A percentile compares a stretch with the other conserved stretches of the same genome.
phyloP scores from a whole-genome alignment of 2,329 filamentous ascomycete species.

The Calonectria fujianensis region DNA sequence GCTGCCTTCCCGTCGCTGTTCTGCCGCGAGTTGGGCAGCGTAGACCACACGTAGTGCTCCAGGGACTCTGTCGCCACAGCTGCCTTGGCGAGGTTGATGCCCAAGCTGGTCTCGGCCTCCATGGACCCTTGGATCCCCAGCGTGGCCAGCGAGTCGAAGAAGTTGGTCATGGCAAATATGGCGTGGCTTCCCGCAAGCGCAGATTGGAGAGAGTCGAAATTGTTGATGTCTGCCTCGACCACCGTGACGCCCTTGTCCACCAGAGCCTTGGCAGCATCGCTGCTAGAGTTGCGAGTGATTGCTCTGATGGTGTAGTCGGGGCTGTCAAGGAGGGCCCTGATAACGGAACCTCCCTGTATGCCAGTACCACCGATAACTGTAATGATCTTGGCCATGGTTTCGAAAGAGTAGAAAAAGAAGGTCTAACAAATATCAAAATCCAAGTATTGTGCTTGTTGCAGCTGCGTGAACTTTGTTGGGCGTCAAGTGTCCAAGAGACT shows the following conservation, averaged over 20 bases:
- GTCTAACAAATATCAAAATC: not conserved
- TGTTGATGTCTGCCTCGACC: not conserved
- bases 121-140: not conserved
- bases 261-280: not conserved
- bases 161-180: constrained; percentile 10
- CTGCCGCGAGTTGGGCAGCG: not conserved
- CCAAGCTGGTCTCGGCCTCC: not conserved
- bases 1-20: not conserved
- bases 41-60: constrained; percentile 18
- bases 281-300: not conserved
- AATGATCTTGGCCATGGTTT: constrained; percentile 1
- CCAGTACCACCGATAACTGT: not conserved
- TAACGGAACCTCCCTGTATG: constrained; percentile 2
- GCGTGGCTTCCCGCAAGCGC: constrained; percentile 1
- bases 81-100: constrained; percentile 8
- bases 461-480: not conserved
- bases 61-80: not conserved
- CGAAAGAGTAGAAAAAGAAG: not conserved
- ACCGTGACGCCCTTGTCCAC: not conserved
- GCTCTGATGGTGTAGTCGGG: not conserved
- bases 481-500: no score
- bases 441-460: no score
- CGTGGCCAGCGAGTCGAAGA: not conserved
- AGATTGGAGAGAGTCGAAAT: not conserved
- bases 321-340: not conserved